Evolutionary conservation across 2,329 filamentous ascomycete species (phyloP).

Genomic region (Neobulgaria alba): DNA sequence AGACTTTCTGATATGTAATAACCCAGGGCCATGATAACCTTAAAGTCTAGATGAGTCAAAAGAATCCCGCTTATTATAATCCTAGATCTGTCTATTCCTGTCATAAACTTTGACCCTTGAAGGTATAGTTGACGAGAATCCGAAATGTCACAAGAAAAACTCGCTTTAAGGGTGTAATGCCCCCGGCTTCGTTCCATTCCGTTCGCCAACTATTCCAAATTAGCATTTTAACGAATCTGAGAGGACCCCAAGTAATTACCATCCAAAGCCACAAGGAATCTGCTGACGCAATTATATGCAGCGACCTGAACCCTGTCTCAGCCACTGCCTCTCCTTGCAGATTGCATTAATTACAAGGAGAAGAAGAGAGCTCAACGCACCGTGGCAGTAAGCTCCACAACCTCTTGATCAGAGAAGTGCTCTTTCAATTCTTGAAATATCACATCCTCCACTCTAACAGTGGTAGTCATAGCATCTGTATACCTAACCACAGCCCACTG

Average conservation of each 20-base stretch:
- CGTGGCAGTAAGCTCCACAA: conserved; percentile 75
- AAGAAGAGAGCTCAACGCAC: conserved; percentile 17
- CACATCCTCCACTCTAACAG: conserved; percentile 58
- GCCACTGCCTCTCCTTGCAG: no score
- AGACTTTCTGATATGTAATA: no score
- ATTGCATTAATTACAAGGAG: no score
- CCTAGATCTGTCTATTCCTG: no score
- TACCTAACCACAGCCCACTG: conserved; percentile 65
- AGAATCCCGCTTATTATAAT: no score
- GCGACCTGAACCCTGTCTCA: conserved; percentile 39
- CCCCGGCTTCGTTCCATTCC: background rate
- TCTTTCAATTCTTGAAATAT: conserved; percentile 56
- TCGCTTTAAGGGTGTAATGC: no score
- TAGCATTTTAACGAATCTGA: background rate
- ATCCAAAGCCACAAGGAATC: conserved; percentile 75
- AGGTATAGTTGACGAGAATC: no score
- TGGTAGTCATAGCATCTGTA: conserved; percentile 76
- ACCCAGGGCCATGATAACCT: no score
- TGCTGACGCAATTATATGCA: conserved; percentile 77
- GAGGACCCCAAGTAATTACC: conserved; percentile 39
- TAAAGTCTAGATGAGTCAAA: no score
- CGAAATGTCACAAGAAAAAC: no score
- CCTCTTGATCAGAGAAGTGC: conserved; percentile 58
- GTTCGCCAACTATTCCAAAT: conserved; percentile 1
- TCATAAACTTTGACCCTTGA: no score